These are phyloP conservation scores for Ophiostoma angusticollis DNA, from an alignment of 2,329 filamentous ascomycete genomes.

Conservation along the genomic window DNA sequence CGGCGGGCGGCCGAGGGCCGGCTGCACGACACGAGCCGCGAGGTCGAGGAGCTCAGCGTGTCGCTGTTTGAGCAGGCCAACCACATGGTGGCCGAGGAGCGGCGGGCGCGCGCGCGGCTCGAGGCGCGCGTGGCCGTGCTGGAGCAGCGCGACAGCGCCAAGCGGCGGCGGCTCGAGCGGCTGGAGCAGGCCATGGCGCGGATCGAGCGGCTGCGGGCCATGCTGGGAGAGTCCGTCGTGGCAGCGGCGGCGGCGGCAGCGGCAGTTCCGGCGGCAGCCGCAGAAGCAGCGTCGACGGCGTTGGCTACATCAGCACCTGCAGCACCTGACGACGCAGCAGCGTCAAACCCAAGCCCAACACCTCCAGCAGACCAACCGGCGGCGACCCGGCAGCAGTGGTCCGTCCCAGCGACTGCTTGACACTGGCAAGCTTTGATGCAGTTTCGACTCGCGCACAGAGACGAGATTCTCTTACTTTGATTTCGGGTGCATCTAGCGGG, in stretches of 20 bases:
- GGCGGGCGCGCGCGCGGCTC: slow-evolving; percentile 55
- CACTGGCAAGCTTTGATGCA: no score
- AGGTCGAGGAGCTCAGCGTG: slow-evolving; percentile 68
- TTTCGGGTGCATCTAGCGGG: no score
- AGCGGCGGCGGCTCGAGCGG: slow-evolving; percentile 53
- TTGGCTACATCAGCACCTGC: no score
- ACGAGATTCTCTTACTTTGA: no score
- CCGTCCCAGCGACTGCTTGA: no score
- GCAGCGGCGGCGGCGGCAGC: not conserved
- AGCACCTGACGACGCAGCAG: no score
- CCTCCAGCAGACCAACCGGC: no score
- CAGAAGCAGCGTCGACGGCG: no score
- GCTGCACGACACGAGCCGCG: slow-evolving; percentile 51
- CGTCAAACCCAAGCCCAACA: no score
- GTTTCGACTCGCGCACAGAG: no score
- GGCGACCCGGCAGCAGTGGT: no score
- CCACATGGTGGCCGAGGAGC: slow-evolving; percentile 72
- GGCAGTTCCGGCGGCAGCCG: not conserved
- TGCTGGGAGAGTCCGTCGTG: slow-evolving; percentile 32
- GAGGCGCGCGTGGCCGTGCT: slow-evolving; percentile 58
- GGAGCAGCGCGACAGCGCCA: slow-evolving; percentile 58
- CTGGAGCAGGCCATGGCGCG: slow-evolving; percentile 58
- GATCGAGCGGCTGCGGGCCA: slow-evolving; percentile 55
- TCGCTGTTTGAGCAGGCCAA: slow-evolving; percentile 73
- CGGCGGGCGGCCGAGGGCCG: slow-evolving; percentile 57